These are phyloP conservation scores for Viola pubescens DNA, from an alignment of 441 rosid genomes.

Conservation along the genomic window DNA sequence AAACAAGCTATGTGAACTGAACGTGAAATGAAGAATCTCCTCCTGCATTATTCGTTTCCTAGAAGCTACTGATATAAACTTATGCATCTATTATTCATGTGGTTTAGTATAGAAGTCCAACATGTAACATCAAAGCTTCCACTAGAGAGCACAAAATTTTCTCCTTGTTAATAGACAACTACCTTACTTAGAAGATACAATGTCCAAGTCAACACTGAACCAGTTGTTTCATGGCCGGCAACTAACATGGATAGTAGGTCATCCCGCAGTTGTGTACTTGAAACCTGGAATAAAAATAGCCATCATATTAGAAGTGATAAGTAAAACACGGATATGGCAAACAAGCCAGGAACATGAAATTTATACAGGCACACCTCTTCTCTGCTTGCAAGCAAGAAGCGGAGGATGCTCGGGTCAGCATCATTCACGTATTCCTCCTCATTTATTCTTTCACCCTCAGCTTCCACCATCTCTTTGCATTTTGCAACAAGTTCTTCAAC, in stretches of 20 bases:
- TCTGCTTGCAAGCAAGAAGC: constrained; percentile 89
- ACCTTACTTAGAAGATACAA: constrained; percentile 92
- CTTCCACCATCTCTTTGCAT: constrained; percentile 84
- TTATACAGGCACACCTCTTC: constrained; percentile 53
- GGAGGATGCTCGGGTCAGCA: constrained; percentile 80
- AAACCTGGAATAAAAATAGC: constrained; percentile 41
- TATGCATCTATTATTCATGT: no score
- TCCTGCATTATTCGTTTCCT: no score
- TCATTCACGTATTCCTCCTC: constrained; percentile 93
- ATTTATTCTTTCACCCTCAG: constrained; percentile 75
- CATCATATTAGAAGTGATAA: constrained; percentile 10
- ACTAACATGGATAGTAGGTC: constrained; percentile 92
- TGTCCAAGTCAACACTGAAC: constrained; percentile 91
- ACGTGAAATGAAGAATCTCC: no score
- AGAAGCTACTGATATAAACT: no score
- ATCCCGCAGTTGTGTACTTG: constrained; percentile 73
- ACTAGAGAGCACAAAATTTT: background rate
- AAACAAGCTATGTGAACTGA: no score
- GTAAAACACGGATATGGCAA: background rate
- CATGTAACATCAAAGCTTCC: no score
- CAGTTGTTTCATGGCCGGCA: constrained; percentile 96
- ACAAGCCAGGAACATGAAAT: background rate
- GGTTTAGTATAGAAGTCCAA: no score
- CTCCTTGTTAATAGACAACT: constrained; percentile 11
- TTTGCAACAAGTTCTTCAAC: constrained; percentile 78